Base-by-base conservation (phyloP, 208 protist species). In the Leishmania turanica region DNA sequence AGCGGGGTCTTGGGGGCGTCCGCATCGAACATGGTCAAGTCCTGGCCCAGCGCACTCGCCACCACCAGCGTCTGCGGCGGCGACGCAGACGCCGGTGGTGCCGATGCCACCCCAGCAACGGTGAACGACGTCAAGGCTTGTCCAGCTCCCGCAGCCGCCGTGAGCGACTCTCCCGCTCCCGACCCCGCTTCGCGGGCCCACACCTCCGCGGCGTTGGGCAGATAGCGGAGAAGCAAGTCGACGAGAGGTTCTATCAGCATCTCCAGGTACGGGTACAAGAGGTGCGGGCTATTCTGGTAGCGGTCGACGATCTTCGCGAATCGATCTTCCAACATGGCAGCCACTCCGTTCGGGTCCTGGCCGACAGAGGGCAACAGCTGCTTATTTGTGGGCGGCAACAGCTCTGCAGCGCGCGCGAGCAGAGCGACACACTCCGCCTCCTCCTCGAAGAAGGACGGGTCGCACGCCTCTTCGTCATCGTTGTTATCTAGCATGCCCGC, bases 211-310 rank as follows among this genome's bases (percentile, higher is more conserved):
- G 92, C 84, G 19, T 80, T 68, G 47, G 90, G 87, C 34, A 95
- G 66, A 71, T 88, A 87, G 21, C 87, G 82, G 45, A 93, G 79
- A 49, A 96, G 87, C 64, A 96, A 79, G 2, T 66, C 69, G n/a
- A 98, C 88, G 19, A 98, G 85, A 13, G 93, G 96, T 47, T 78
- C 47, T 74, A 98, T 90, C 15, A 99, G 80, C 47, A 42, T 60
- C 83, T 98, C 95, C n/a, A 99, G 84, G 83, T 98, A 86, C 2
- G 92, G 87, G 77, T 99, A 93, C 13, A 99, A 90, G 24, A 99
- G 86, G 74, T 97, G 90, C 27, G 98, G 93, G 83, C 92, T 92
- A 89, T 99, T 97, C 78, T 99, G 98, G 84, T 99, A 99, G 54
- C 93, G 91, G 37, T 97, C 92, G 2, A 99, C 65, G 8, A 96